phyloP scores from a whole-genome alignment of 1,284 basidiomycete species.

The Chalciporus sp. region DNA sequence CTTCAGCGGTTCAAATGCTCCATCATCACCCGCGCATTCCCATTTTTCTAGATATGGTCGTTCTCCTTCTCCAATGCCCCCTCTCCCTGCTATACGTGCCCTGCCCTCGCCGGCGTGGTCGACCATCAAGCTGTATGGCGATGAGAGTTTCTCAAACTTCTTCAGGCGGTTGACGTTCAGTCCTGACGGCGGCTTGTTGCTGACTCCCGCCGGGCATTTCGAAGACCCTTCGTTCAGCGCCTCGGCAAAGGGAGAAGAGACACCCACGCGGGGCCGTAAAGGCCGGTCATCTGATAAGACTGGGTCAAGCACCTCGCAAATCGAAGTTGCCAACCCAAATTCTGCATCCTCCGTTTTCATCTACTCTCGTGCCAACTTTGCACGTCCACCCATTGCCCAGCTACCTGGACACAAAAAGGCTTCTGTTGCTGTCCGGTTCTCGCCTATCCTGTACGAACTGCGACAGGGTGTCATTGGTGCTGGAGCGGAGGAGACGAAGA shows the following conservation, averaged over 20 bases:
- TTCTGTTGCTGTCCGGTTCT: constrained; percentile 92
- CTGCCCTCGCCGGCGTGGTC: constrained; percentile 52
- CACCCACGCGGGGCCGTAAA: constrained; percentile 56
- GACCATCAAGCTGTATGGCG: constrained; percentile 82
- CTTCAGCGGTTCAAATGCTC: constrained; percentile 81
- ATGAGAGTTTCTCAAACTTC: constrained; percentile 95
- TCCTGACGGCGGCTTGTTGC: constrained; percentile 89
- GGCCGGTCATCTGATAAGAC: constrained; percentile 47
- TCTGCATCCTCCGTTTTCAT: constrained; percentile 83
- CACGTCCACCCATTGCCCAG: constrained; percentile 89
- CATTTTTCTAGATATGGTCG: constrained; percentile 64
- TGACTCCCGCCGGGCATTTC: constrained; percentile 96
- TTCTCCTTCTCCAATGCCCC: constrained; percentile 90
- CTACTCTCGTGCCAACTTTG: constrained; percentile 93
- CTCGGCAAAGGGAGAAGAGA: constrained; percentile 40
- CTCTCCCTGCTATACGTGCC: constrained; percentile 83
- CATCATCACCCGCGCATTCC: constrained; percentile 64
- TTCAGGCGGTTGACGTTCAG: constrained; percentile 94
- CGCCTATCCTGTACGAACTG: constrained; percentile 90
- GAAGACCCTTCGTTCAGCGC: constrained; percentile 76
- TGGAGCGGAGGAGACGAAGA: constrained; percentile 45
- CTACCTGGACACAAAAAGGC: constrained; percentile 96
- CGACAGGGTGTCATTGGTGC: constrained; percentile 58
- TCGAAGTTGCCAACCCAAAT: constrained; percentile 33
- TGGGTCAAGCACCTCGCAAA: constrained; percentile 21